Base-by-base conservation (phyloP, 1,284 basidiomycete genomes). In the Microbotryum silenes-acaulis region DNA sequence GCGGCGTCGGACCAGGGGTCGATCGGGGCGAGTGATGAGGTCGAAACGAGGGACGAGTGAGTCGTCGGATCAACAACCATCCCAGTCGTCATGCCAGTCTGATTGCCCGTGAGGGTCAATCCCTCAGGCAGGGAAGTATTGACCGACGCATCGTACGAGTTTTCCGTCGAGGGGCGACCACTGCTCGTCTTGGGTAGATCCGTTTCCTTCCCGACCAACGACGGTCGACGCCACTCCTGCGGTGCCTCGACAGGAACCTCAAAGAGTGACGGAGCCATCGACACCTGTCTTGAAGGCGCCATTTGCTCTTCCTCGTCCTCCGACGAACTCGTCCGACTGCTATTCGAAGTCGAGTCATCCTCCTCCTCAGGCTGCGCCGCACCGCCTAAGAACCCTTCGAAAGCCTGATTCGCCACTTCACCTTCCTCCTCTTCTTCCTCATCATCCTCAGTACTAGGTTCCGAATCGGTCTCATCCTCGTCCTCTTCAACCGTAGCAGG, bases 1-100 rank as follows among this genome's bases (percentile, higher is more conserved):
- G 91, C 83, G 1, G 82, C 77, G 6, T 82, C 79, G 64, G 90
- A 86, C 69, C 86, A 86, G 0, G 93, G 91, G 75, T 91, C 88
- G 78, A 55, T 25, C 21, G 47, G 44, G 91, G 94, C 2, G 91
- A 64, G 27, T 23, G 55, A 47, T 21, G 62, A 53, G n/a, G 56
- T 25, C 20, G 52, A 12, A 20, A 51, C 47, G 16, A 47, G 49
- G 37, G 61, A 52, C 50, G 42, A 54, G 4, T 54, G 53, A 48
- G 63, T 60, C 53, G 57, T 52, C 23, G 73, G 72, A 54, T 57
- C 60, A 10, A 73, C 66, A n/a, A 67, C 60, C 70, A 73, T 70
- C 37, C 66, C 67, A 61, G 59, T 64, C 12, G 65, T 64, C 57
- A 61, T 64, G 45, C 59, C 65, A 31, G 62, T 63, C 55, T 65